phyloP scores from a whole-genome alignment of 768 basidiomycete species.

The Tephrocybe sp. region DNA sequence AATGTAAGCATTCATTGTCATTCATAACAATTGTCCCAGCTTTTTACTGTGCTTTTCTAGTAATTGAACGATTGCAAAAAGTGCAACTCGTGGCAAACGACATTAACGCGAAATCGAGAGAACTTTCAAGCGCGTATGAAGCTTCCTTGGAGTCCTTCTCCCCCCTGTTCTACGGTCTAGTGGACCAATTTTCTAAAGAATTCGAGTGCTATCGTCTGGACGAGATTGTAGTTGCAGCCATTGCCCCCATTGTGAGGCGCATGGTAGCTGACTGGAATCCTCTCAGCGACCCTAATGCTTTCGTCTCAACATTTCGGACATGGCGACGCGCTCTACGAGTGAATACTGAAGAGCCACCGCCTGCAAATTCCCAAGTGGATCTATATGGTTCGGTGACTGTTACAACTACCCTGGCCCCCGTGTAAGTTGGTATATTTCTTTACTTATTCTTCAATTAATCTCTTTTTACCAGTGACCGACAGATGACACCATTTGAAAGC shows the following conservation, averaged over 20 bases:
- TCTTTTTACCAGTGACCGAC: slow-evolving; percentile 40
- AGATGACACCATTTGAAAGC: slow-evolving; percentile 95
- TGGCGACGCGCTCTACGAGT: slow-evolving; percentile 73
- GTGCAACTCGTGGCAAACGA: slow-evolving; percentile 74
- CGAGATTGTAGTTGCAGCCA: slow-evolving; percentile 90
- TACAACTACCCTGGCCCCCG: slow-evolving; percentile 23
- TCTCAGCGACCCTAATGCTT: slow-evolving; percentile 65
- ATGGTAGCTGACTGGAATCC: slow-evolving; percentile 82
- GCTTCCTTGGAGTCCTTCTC: slow-evolving; percentile 72
- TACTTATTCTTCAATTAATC: neutral
- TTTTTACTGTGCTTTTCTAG: slow-evolving; percentile 33
- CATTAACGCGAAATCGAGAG: slow-evolving; percentile 62
- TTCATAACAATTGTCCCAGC: neutral
- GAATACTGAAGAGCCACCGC: slow-evolving; percentile 39
- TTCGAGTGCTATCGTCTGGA: slow-evolving; percentile 80
- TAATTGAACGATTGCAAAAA: slow-evolving; percentile 74
- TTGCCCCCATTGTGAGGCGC: slow-evolving; percentile 77
- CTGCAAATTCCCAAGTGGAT: slow-evolving; percentile 44
- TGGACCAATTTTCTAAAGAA: slow-evolving; percentile 66
- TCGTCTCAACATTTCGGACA: slow-evolving; percentile 60
- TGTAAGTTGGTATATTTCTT: slow-evolving; percentile 29
- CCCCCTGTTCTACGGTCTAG: slow-evolving; percentile 68
- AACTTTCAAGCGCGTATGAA: slow-evolving; percentile 64
- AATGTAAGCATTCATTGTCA: slow-evolving; percentile 46
- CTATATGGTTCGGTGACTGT: slow-evolving; percentile 50